A percentile compares a stretch with the other conserved stretches of the same genome.
phyloP scores from a whole-genome alignment of 768 basidiomycete genomes.

The Pleurotus salmoneostramineus region DNA sequence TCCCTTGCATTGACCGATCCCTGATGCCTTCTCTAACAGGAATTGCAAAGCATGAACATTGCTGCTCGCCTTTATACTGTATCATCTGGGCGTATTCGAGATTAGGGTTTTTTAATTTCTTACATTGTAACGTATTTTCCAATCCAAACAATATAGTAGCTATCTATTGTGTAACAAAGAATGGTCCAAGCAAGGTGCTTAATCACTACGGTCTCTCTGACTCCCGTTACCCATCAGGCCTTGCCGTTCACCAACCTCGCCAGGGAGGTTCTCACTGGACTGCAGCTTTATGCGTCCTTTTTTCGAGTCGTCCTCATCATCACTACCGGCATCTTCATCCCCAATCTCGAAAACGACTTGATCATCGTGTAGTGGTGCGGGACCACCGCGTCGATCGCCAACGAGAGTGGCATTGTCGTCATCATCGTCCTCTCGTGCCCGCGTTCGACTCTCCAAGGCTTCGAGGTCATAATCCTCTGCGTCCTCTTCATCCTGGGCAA shows the following conservation, averaged over 20 bases:
- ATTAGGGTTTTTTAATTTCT: slow-evolving; percentile 29
- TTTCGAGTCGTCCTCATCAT: slow-evolving; percentile 63
- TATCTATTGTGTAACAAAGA: slow-evolving; percentile 15
- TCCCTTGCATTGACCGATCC: neutral
- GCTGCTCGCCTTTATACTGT: slow-evolving; percentile 84
- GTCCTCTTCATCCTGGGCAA: slow-evolving; percentile 92
- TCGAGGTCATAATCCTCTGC: slow-evolving; percentile 92
- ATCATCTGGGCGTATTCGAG: slow-evolving; percentile 82
- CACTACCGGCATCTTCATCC: slow-evolving; percentile 67
- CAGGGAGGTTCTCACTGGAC: slow-evolving; percentile 43
- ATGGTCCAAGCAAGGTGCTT: slow-evolving; percentile 9
- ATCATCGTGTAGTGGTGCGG: slow-evolving; percentile 51
- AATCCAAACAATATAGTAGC: slow-evolving; percentile 19
- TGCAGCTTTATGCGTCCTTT: slow-evolving; percentile 41
- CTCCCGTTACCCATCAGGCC: slow-evolving; percentile 54
- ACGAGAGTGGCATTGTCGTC: slow-evolving; percentile 75
- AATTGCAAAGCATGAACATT: slow-evolving; percentile 95
- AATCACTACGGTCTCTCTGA: slow-evolving; percentile 30
- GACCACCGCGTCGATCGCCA: slow-evolving; percentile 48
- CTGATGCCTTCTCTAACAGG: slow-evolving; percentile 34
- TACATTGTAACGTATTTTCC: slow-evolving; percentile 12
- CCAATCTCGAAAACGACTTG: slow-evolving; percentile 89
- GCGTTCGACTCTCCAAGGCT: slow-evolving; percentile 55
- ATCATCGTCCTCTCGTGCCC: slow-evolving; percentile 53
- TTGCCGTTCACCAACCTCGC: slow-evolving; percentile 53